Evolutionary conservation across 257 asterid species (phyloP).

Genomic region (Penstemon newberryi): DNA sequence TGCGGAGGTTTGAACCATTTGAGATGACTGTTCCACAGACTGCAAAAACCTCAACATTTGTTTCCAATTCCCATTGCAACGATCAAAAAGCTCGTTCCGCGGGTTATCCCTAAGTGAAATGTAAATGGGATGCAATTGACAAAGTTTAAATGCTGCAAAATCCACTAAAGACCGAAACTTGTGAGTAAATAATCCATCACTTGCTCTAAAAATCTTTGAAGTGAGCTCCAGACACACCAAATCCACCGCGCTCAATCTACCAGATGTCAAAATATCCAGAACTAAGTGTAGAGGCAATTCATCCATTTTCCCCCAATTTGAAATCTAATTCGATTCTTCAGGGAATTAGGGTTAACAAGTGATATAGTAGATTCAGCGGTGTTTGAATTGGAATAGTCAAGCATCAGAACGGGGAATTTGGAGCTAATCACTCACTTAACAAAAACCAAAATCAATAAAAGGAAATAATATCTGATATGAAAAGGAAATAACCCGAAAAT

Average conservation of each 20-base stretch:
- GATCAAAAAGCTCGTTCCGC: slow-evolving; percentile 46
- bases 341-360: slow-evolving; percentile 18
- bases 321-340: slow-evolving; percentile 12
- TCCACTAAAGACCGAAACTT: slow-evolving; percentile 66
- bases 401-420: slow-evolving; percentile 42
- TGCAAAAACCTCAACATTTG: slow-evolving; percentile 73
- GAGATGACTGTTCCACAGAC: slow-evolving; percentile 70
- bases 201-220: slow-evolving; percentile 50
- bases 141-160: slow-evolving; percentile 73
- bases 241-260: slow-evolving; percentile 62
- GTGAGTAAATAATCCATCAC: slow-evolving; percentile 50
- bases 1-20: slow-evolving; percentile 64
- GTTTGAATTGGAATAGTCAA: slow-evolving; percentile 32
- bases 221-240: slow-evolving; percentile 65
- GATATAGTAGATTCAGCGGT: slow-evolving; percentile 15
- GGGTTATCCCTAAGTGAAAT: slow-evolving; percentile 42
- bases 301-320: slow-evolving; percentile 39
- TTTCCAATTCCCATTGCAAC: slow-evolving; percentile 74
- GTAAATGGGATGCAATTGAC: slow-evolving; percentile 53
- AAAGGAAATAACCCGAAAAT: slow-evolving; percentile 2
- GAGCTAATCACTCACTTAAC: slow-evolving; percentile 27
- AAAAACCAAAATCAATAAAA: neutral
- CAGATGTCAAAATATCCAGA: slow-evolving; percentile 67
- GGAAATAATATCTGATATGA: too few relatives aligned
- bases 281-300: slow-evolving; percentile 74